Percentiles rank a stretch among this genome's conserved stretches.
Evolutionary conservation across 1,284 basidiomycete genomes (phyloP).

Genomic region (Termitomyces sp.): DNA sequence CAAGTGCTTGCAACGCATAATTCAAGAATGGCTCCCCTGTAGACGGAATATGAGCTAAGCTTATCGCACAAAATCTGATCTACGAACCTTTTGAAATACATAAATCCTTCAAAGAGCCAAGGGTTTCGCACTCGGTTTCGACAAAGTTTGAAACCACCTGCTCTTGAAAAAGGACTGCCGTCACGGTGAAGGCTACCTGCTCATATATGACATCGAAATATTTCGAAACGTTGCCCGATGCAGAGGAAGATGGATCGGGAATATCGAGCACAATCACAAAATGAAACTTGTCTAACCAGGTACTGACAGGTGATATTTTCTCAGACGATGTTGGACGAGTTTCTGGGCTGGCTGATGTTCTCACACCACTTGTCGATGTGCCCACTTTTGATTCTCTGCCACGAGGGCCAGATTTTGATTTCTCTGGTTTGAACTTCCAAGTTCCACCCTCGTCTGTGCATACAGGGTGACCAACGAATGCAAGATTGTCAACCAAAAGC

Average conservation of each 20-base stretch:
- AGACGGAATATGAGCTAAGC: background rate
- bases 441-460: constrained; percentile 69
- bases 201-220: constrained; percentile 85
- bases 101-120: constrained; percentile 67
- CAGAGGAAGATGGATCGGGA: constrained; percentile 82
- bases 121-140: constrained; percentile 66
- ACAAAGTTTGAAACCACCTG: constrained; percentile 83
- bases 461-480: constrained; percentile 93
- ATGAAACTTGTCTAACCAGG: constrained; percentile 80
- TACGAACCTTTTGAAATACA: constrained; percentile 54
- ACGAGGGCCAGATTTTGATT: constrained; percentile 40
- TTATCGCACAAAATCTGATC: background rate
- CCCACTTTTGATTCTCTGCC: constrained; percentile 50
- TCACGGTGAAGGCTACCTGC: constrained; percentile 82
- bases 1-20: constrained; percentile 56
- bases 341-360: constrained; percentile 27
- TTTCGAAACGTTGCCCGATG: constrained; percentile 66
- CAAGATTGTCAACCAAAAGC: constrained; percentile 87
- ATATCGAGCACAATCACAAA: constrained; percentile 85
- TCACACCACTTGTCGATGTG: constrained; percentile 26
- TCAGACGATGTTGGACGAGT: constrained; percentile 28
- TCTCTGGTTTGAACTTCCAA: constrained; percentile 69
- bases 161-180: constrained; percentile 84
- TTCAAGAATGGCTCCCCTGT: constrained; percentile 52
- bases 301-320: constrained; percentile 25